phyloP scores from a whole-genome alignment of 129 eudicot species.

The Escallonia rubra region DNA sequence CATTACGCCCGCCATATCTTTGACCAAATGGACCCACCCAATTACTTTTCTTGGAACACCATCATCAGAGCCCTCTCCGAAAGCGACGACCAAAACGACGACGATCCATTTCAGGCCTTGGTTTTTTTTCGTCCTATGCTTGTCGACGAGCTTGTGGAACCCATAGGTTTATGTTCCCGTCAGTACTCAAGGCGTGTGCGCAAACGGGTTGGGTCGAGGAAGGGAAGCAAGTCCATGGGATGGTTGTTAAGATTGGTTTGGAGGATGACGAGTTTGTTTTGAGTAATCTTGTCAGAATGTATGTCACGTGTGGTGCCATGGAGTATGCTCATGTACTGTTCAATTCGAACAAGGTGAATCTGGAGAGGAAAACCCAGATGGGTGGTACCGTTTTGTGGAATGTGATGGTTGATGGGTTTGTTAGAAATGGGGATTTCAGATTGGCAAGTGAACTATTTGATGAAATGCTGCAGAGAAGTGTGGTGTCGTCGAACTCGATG shows the following conservation, averaged over 20 bases:
- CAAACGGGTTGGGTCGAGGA: slow-evolving; percentile 17
- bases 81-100: too few relatives aligned
- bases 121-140: slow-evolving; percentile 25
- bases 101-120: slow-evolving; percentile 23
- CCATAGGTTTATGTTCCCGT: slow-evolving; percentile 48
- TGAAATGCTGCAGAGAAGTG: slow-evolving; percentile 34
- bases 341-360: too few relatives aligned
- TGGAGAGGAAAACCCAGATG: too few relatives aligned
- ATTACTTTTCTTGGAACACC: slow-evolving; percentile 48
- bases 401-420: too few relatives aligned
- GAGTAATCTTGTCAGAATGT: too few relatives aligned
- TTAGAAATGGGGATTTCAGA: slow-evolving; percentile 34
- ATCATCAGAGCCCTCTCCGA: slow-evolving; percentile 44
- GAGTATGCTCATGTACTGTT: too few relatives aligned
- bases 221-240: slow-evolving; percentile 46
- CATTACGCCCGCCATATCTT: slow-evolving; percentile 28
- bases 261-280: too few relatives aligned
- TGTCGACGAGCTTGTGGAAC: slow-evolving; percentile 14
- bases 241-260: too few relatives aligned
- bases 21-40: slow-evolving; percentile 39
- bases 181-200: slow-evolving; percentile 50
- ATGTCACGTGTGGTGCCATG: too few relatives aligned
- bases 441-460: slow-evolving; percentile 35
- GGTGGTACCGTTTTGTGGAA: too few relatives aligned
- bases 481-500: too few relatives aligned